phyloP scores from a whole-genome alignment of 805 yeast species.

The Wickerhamomyces ciferrii region DNA sequence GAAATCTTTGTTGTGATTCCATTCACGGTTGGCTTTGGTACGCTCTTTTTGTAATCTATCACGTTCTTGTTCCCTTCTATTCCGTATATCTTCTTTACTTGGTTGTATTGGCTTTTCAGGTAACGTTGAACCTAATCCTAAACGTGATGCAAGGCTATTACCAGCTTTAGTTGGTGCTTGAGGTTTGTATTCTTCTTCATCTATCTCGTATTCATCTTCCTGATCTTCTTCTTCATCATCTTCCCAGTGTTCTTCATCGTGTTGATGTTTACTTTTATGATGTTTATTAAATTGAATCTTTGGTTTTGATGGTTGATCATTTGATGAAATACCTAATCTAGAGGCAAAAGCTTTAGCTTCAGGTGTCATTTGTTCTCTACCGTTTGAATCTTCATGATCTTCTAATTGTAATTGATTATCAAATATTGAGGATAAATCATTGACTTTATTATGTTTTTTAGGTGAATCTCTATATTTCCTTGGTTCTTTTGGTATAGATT shows the following conservation, averaged over 20 bases:
- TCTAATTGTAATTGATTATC: neutral
- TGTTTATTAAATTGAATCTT: neutral
- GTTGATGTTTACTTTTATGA: neutral
- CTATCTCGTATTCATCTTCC: slow-evolving; percentile 3
- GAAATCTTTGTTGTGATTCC: slow-evolving; percentile 2
- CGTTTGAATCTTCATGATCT: neutral
- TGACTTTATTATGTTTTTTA: neutral
- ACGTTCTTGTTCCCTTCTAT: slow-evolving; percentile 6
- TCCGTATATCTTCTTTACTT: neutral
- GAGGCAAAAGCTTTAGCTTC: neutral
- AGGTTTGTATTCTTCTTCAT: slow-evolving; percentile 1
- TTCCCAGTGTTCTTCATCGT: slow-evolving; percentile 7
- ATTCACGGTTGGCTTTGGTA: slow-evolving; percentile 3
- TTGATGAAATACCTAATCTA: neutral
- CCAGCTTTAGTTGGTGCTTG: slow-evolving; percentile 16
- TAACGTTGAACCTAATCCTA: slow-evolving; percentile 9
- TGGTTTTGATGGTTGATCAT: neutral
- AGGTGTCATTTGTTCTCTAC: neutral
- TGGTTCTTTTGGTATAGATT: neutral
- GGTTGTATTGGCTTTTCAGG: neutral
- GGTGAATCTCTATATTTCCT: neutral
- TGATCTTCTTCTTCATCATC: slow-evolving; percentile 4
- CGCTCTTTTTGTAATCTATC: slow-evolving; percentile 6
- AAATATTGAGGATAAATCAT: neutral
- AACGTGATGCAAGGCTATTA: slow-evolving; percentile 16